These are phyloP conservation scores for Macrophomina pseudophaseolina DNA, from an alignment of 2,329 filamentous ascomycete species.

Conservation along the genomic window DNA sequence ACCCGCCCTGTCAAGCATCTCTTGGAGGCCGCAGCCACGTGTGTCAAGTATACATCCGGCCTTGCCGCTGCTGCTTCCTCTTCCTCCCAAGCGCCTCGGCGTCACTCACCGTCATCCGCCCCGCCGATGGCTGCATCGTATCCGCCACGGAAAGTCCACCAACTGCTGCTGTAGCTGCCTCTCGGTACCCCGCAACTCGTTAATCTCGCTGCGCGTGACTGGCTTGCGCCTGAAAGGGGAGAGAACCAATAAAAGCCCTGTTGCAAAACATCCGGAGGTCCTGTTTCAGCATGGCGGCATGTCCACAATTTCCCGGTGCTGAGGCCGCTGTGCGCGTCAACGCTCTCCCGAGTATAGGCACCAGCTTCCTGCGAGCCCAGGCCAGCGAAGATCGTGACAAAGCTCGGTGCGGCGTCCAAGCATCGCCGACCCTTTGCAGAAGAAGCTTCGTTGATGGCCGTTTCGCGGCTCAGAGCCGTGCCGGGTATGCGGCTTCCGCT, in stretches of 20 bases:
- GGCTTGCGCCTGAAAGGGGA: not conserved
- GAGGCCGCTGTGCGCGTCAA: not conserved
- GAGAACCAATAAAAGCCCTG: not conserved
- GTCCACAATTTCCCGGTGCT: conserved; percentile 4
- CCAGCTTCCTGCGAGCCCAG: not conserved
- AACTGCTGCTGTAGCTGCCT: not conserved
- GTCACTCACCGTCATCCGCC: not conserved
- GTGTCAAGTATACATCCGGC: conserved; percentile 12
- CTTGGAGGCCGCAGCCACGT: conserved; percentile 7
- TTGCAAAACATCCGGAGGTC: conserved; percentile 3
- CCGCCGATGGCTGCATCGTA: not conserved
- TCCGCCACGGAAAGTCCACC: not conserved
- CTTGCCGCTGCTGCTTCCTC: conserved; percentile 12
- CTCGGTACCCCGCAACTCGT: conserved; percentile 7
- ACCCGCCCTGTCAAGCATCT: not conserved
- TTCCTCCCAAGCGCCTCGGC: conserved; percentile 1
- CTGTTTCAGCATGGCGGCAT: conserved; percentile 12
- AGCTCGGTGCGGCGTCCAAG: not conserved
- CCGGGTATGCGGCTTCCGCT: not conserved
- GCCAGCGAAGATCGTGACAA: not conserved
- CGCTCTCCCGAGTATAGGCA: not conserved
- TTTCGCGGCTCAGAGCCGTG: not conserved
- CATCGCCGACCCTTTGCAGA: not conserved
- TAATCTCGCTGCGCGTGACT: not conserved
- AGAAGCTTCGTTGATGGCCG: not conserved